Percentiles rank a stretch among this genome's conserved stretches.
Evolutionary conservation across 1,139 yeast genomes (phyloP).

Genomic region (Geotrichum fermentans): DNA sequence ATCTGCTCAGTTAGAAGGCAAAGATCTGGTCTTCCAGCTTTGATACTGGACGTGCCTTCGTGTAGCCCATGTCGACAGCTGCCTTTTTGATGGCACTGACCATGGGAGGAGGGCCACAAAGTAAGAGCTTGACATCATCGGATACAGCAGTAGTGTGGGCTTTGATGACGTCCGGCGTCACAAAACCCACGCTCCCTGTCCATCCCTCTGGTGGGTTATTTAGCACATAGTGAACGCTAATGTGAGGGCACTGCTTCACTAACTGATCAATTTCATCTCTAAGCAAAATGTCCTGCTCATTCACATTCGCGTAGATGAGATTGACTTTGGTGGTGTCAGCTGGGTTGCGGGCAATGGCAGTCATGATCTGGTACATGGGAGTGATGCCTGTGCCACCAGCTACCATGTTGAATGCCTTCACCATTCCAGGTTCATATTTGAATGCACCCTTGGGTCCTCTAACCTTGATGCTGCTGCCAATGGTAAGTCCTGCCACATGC

Average conservation of each 20-base stretch:
- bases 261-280: slow-evolving; percentile 73
- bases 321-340: slow-evolving; percentile 69
- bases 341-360: slow-evolving; percentile 69
- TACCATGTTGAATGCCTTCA: slow-evolving; percentile 67
- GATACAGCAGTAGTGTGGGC: slow-evolving; percentile 59
- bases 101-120: slow-evolving; percentile 94
- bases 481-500: slow-evolving; percentile 57
- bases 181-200: slow-evolving; percentile 73
- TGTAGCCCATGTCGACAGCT: slow-evolving; percentile 65
- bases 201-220: slow-evolving; percentile 66
- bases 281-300: slow-evolving; percentile 72
- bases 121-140: slow-evolving; percentile 58
- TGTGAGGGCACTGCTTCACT: slow-evolving; percentile 52
- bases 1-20: slow-evolving; percentile 56
- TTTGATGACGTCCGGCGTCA: slow-evolving; percentile 66
- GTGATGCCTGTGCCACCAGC: slow-evolving; percentile 95
- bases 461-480: slow-evolving; percentile 63
- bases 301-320: slow-evolving; percentile 73
- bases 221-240: slow-evolving; percentile 66
- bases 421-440: slow-evolving; percentile 75
- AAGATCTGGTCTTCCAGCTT: slow-evolving; percentile 87
- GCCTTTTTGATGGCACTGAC: slow-evolving; percentile 69
- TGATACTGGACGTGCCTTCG: slow-evolving; percentile 81
- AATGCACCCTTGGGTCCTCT: slow-evolving; percentile 92
- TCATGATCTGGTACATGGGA: slow-evolving; percentile 84